These are phyloP conservation scores for Candida montana DNA, from an alignment of 805 yeast species.

Conservation along the genomic window DNA sequence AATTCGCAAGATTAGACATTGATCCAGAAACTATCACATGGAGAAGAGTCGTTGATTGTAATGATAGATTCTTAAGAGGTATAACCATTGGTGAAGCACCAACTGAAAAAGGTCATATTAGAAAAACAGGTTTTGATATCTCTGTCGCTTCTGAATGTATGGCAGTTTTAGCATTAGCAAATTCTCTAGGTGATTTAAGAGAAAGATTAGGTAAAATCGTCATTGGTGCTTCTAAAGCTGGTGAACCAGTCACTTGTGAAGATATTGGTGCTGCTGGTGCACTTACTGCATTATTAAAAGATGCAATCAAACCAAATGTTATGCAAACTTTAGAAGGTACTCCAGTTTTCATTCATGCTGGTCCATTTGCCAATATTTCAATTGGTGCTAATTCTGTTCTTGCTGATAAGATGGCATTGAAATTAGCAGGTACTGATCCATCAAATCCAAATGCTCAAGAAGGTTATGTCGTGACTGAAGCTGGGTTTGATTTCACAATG, in stretches of 20 bases:
- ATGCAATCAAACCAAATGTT: slow-evolving; percentile 91
- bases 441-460: slow-evolving; percentile 40
- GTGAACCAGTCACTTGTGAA: slow-evolving; percentile 86
- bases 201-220: slow-evolving; percentile 85
- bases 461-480: slow-evolving; percentile 95
- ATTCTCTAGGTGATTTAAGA: slow-evolving; percentile 76
- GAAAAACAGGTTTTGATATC: slow-evolving; percentile 77
- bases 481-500: slow-evolving; percentile 98
- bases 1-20: slow-evolving; percentile 66
- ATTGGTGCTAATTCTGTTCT: slow-evolving; percentile 94
- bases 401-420: slow-evolving; percentile 89
- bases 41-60: slow-evolving; percentile 82
- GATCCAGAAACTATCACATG: slow-evolving; percentile 77
- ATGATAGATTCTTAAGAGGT: slow-evolving; percentile 74
- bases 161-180: slow-evolving; percentile 83
- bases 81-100: slow-evolving; percentile 78
- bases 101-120: slow-evolving; percentile 68
- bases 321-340: slow-evolving; percentile 98
- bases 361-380: slow-evolving; percentile 96
- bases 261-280: slow-evolving; percentile 97
- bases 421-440: slow-evolving; percentile 63
- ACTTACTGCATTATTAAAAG: slow-evolving; percentile 87
- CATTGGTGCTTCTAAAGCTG: slow-evolving; percentile 70
- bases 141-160: slow-evolving; percentile 82
- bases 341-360: slow-evolving; percentile 96